A percentile compares a stretch with the other conserved stretches of the same genome.
Conservation (phyloP, 2,329 filamentous ascomycete species). For the Fusarium sterilihyphosum region DNA sequence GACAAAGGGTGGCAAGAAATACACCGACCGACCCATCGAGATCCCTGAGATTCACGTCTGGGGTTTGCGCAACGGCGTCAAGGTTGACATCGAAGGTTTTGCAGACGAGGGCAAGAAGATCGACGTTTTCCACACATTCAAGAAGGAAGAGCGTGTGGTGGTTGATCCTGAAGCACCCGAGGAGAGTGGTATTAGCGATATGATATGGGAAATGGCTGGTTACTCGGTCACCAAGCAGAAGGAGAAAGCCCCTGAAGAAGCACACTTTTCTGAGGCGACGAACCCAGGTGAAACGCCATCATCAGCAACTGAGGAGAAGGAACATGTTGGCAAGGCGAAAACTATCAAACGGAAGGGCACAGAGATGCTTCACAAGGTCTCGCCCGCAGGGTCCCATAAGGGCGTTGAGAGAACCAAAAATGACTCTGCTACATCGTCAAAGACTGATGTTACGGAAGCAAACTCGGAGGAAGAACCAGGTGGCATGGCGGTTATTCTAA, state of each 20-base stretch:
- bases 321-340: constrained; percentile 26
- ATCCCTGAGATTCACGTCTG: constrained; percentile 90
- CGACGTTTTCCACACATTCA: constrained; percentile 83
- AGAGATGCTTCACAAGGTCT: constrained; percentile 49
- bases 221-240: constrained; percentile 45
- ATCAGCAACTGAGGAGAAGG: constrained; percentile 6
- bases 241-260: constrained; percentile 51
- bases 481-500: constrained; percentile 81
- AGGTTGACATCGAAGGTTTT: constrained; percentile 85
- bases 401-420: constrained; percentile 36
- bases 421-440: constrained; percentile 32
- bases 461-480: constrained; percentile 61
- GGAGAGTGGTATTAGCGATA: constrained; percentile 59
- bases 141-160: constrained; percentile 74
- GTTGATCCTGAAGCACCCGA: constrained; percentile 67
- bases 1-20: constrained; percentile 78
- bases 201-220: constrained; percentile 64
- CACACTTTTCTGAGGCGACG: constrained; percentile 45
- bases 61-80: constrained; percentile 88
- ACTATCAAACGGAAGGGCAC: constrained; percentile 45
- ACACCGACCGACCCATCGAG: constrained; percentile 84
- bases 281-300: constrained; percentile 33
- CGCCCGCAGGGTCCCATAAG: constrained; percentile 31
- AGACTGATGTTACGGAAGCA: constrained; percentile 28
- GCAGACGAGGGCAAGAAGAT: constrained; percentile 91